Evolutionary conservation across 129 eudicot species (phyloP), one percentile per base, ranked within the genome.

Genomic region (Pulicaria dysenterica): DNA sequence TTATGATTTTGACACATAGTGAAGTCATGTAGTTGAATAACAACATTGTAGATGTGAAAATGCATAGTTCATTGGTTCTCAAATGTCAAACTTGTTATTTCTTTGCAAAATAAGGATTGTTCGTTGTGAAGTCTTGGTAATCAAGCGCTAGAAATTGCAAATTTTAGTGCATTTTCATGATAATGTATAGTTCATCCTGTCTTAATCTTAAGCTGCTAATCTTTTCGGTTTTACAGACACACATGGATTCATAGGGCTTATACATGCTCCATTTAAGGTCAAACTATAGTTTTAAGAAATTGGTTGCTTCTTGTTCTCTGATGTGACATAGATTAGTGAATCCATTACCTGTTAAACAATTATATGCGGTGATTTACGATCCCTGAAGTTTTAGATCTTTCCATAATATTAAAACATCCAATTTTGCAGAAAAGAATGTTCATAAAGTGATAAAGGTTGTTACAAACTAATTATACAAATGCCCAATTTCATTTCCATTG

Each of bases 391-490:
- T 12, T 41, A 13, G 36, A 19, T 31, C 40, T 40, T 63, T 5
- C 40, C 16, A 62, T 50, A 43, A 48, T 31, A 53, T 50, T 6
- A 39, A 7, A 13, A 51, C 36, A 41, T 51, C 55, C 64, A 24
- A 11, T 51, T 17, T 40, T 50, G 64, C 59, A 56, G 57, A 34
- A 45, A 58, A 42, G n/a, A 63, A 51, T 51, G 50, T 13, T 0
- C 8, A 31, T 58, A 24, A 31, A 11, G 15, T 0, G 4, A 31
- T 58, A 24, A 31, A 11, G 15, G 24, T 61, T 24, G 72, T 67
- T 67, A 34, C 46, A 67, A 67, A n/a, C 73, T 67, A 39, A 37
- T 49, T 37, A 50, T 50, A 39, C 37, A 51, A 37, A 68, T n/a
- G 13, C 49, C 37, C 48, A 14, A 7, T 50, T 49, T 36, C 61